A percentile compares a stretch with the other conserved stretches of the same genome.
phyloP scores from a whole-genome alignment of 306 rosid genomes.

The Oxytropis ochrocephala region DNA sequence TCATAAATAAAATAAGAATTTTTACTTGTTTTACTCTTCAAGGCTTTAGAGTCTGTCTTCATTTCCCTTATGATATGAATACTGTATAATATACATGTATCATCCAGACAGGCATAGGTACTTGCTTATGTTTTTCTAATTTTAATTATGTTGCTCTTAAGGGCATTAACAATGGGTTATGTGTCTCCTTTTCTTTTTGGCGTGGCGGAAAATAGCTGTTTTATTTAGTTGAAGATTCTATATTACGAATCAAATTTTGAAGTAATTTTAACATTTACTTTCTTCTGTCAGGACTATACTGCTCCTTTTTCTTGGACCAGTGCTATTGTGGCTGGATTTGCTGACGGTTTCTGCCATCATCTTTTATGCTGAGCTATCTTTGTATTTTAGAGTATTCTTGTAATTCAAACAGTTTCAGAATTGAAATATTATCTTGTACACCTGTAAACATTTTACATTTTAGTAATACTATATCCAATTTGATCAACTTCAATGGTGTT shows the following conservation, averaged over 20 bases:
- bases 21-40: not conserved
- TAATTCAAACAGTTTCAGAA: slow-evolving; percentile 33
- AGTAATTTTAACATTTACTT: slow-evolving; percentile 14
- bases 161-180: not conserved
- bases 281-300: slow-evolving; percentile 26
- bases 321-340: slow-evolving; percentile 31
- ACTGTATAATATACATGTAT: not conserved
- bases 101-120: not conserved
- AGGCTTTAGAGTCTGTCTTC: not conserved
- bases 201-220: not conserved
- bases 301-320: slow-evolving; percentile 26
- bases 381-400: slow-evolving; percentile 40
- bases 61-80: not conserved
- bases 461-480: slow-evolving; percentile 21
- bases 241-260: not conserved
- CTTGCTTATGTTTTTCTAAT: not conserved
- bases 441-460: slow-evolving; percentile 35
- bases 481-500: slow-evolving; percentile 19
- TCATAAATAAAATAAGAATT: not conserved
- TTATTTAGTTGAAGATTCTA: slow-evolving; percentile 1
- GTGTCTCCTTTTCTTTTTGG: not conserved
- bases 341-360: slow-evolving; percentile 14
- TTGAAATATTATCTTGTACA: slow-evolving; percentile 33
- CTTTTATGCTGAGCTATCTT: slow-evolving; percentile 30
- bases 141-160: not conserved